Base-by-base conservation (phyloP, 495 filamentous ascomycete species). In the Hypoxylon cercidicola region DNA sequence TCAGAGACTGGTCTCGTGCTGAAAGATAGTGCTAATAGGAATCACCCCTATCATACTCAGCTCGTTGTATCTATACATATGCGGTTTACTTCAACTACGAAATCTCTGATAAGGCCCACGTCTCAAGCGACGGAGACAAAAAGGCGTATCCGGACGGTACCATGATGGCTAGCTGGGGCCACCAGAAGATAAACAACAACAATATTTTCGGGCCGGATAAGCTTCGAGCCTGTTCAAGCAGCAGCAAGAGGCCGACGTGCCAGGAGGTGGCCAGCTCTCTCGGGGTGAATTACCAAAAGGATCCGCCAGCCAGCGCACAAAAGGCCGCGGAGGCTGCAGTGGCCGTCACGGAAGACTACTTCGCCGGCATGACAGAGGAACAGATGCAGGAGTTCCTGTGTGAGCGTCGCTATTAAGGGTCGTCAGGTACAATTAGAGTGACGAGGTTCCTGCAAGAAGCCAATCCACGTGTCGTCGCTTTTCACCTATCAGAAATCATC, bases 1-100 rank as follows among this genome's bases (percentile, higher is more conserved):
- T 28, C 25, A n/a, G n/a, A n/a, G n/a, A n/a, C n/a, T 7, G 25
- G 3, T 7, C 25, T 3, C 25, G 25, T 28, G 25, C 25, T 28
- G 25, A n/a, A n/a, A n/a, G n/a, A n/a, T n/a, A n/a, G n/a, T n/a
- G n/a, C 25, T 28, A 7, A 28, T 28, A 28, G 25, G 25, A 28
- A 28, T 28, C 3, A 7, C 25, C 25, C 25, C 25, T 28, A 28
- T 28, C 25, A 28, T 28, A 28, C 25, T 28, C 25, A 28, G 25
- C 7, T 7, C 25, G 25, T 7, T 28, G 3, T 28, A 3, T 28
- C 3, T 28, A 28, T 28, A 28, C 7, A 28, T 7, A 55, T 43
- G 37, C 16, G 25, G 16, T 43, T 40, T 43, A 43, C 16, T 55
- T 49, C 20, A 49, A 49, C 21, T 49, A 49, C 46, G 46, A 49